Percentiles rank a stretch among this genome's conserved stretches.
phyloP scores from a whole-genome alignment of 495 filamentous ascomycete species.

The Xylaria grammica region DNA sequence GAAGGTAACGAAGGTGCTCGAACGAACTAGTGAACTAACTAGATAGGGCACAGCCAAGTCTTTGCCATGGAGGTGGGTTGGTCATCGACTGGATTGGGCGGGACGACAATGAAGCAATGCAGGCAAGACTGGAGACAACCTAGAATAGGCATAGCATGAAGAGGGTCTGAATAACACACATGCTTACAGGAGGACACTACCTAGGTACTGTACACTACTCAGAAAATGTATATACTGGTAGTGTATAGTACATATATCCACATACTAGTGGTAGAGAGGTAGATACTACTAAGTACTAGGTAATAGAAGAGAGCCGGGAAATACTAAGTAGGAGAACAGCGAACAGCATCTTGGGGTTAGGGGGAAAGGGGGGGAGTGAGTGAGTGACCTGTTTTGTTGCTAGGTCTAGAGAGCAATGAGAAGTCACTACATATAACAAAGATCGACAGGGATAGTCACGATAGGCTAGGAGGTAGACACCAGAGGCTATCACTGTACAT shows the following conservation, averaged over 20 bases:
- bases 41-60: conserved; percentile 4
- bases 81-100: conserved; percentile 36
- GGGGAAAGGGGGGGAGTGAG: background rate
- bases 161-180: conserved; percentile 16
- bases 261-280: no score
- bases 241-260: no score
- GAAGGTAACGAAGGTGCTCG: conserved; percentile 22
- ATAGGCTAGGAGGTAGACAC: conserved; percentile 20
- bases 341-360: background rate
- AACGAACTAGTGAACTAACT: conserved; percentile 26
- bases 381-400: conserved; percentile 13
- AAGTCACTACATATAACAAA: conserved; percentile 21
- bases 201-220: no score
- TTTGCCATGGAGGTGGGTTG: conserved; percentile 33
- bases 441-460: conserved; percentile 30
- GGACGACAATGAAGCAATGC: conserved; percentile 42
- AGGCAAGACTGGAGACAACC: conserved; percentile 29
- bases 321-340: conserved; percentile 21
- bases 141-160: conserved; percentile 21
- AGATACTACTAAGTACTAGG: no score
- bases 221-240: no score
- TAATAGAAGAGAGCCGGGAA: background rate
- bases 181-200: background rate
- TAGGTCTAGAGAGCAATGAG: background rate
- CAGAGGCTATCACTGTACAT: background rate